These are phyloP conservation scores for Colletotrichum sansevieriae DNA, from an alignment of 2,329 filamentous ascomycete species.

Conservation along the genomic window DNA sequence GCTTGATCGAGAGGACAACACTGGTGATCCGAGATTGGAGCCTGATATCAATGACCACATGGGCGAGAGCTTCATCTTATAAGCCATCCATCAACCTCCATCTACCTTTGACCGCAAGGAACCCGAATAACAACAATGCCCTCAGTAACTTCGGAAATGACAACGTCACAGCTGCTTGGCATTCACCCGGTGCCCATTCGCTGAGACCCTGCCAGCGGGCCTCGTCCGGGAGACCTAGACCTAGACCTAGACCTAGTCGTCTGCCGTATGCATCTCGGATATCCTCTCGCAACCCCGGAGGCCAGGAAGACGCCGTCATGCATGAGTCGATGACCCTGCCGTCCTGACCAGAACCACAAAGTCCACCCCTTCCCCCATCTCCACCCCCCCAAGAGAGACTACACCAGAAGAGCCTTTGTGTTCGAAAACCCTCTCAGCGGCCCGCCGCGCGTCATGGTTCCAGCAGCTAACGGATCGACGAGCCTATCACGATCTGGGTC, in stretches of 20 bases:
- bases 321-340: neutral
- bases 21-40: neutral
- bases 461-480: neutral
- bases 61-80: conserved; percentile 11
- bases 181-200: conserved; percentile 10
- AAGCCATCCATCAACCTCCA: neutral
- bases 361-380: neutral
- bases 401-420: neutral
- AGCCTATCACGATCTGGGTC: neutral
- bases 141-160: neutral
- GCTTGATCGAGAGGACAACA: too few species aligned
- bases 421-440: neutral
- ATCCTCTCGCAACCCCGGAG: neutral
- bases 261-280: neutral
- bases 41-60: neutral
- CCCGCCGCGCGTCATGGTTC: conserved; percentile 14
- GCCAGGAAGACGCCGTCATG: conserved; percentile 11
- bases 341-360: too few species aligned
- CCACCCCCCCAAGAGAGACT: too few species aligned
- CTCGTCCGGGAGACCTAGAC: neutral
- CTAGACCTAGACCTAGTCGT: neutral
- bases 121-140: neutral
- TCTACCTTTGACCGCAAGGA: neutral
- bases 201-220: neutral
- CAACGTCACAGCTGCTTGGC: conserved; percentile 15